These are phyloP conservation scores for Mycena rosella DNA, from an alignment of 768 basidiomycete species.

Conservation along the genomic window DNA sequence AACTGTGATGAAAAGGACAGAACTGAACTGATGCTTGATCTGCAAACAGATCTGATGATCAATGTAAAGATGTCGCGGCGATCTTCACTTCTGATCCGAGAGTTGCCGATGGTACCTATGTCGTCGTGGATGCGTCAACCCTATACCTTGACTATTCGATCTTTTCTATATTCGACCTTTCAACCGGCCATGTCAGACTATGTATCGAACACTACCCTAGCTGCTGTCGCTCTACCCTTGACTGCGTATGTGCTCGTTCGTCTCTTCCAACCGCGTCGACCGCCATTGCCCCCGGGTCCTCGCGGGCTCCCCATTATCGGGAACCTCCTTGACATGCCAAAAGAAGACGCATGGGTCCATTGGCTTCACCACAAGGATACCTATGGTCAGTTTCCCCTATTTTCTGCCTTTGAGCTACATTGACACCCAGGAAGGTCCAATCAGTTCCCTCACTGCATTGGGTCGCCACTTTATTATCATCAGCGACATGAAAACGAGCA, in stretches of 20 bases:
- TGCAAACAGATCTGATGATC: no score
- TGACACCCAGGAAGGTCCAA: slow-evolving; percentile 35
- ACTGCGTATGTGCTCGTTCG: slow-evolving; percentile 15
- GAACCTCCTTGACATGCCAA: slow-evolving; percentile 48
- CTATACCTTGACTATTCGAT: no score
- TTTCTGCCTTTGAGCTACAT: neutral
- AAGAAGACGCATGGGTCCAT: slow-evolving; percentile 36
- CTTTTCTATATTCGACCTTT: no score
- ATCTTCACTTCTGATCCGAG: no score
- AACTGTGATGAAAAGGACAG: no score
- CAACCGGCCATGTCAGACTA: slow-evolving; percentile 24
- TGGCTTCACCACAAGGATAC: slow-evolving; percentile 39
- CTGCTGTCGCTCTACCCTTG: slow-evolving; percentile 20
- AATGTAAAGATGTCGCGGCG: no score
- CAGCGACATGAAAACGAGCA: slow-evolving; percentile 40
- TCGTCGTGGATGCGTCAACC: no score
- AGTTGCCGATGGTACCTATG: no score
- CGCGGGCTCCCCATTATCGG: slow-evolving; percentile 48
- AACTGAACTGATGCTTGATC: no score
- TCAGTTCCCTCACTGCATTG: slow-evolving; percentile 45
- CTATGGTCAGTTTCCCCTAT: slow-evolving; percentile 34
- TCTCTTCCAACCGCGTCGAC: slow-evolving; percentile 29
- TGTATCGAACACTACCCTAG: slow-evolving; percentile 4
- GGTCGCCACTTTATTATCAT: slow-evolving; percentile 44
- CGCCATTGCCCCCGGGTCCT: slow-evolving; percentile 48